Evolutionary conservation across 2,329 filamentous ascomycete species (phyloP), one percentile per base, ranked within the genome.

Genomic region (Cyphellophora europaea): DNA sequence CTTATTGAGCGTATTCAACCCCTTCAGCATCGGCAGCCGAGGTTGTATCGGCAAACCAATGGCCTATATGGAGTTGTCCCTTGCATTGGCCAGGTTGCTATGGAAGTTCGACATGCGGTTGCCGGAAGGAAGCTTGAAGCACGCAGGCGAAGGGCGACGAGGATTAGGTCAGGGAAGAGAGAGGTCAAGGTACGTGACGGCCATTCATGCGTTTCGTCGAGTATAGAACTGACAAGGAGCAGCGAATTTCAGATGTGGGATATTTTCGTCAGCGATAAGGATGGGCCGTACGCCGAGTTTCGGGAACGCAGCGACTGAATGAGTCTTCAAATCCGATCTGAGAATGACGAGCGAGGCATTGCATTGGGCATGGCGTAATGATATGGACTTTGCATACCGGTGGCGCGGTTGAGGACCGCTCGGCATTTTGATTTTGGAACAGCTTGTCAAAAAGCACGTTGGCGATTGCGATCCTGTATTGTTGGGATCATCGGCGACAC

Each of bases 1-100:
- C 1, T 89, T 83, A 57, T n/a, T 8, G 21, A 25, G 21, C 21
- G 21, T 25, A n/a, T 25, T 25, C 21, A 85, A 33, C 25, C 33
- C 42, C 5, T 65, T 65, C 33, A 59, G 55, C 27, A 56, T 63
- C 23, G 61, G 61, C 1, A 58, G 58, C 2, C 52, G 60, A 2
- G 59, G 60, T 1, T 65, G 61, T 34, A 57, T 61, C 38, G 61
- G 61, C 5, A 63, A 63, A 45, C 54, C 54, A 25, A 54, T 65
- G 55, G 61, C 61, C 2, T 54, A 62, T 32, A 57, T 61, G 50
- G 61, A 64, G 40, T 54, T 63, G 50, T 49, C 51, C 11, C 35
- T 61, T 32, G 59, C 58, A 6, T 37, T 63, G 29, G 59, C 58
- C 8, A 50, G 52, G 17, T 33, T 62, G 37, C 39, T 62, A 19